Evolutionary conservation across 2,329 filamentous ascomycete species (phyloP).

Genomic region (Scytalidium sp.): DNA sequence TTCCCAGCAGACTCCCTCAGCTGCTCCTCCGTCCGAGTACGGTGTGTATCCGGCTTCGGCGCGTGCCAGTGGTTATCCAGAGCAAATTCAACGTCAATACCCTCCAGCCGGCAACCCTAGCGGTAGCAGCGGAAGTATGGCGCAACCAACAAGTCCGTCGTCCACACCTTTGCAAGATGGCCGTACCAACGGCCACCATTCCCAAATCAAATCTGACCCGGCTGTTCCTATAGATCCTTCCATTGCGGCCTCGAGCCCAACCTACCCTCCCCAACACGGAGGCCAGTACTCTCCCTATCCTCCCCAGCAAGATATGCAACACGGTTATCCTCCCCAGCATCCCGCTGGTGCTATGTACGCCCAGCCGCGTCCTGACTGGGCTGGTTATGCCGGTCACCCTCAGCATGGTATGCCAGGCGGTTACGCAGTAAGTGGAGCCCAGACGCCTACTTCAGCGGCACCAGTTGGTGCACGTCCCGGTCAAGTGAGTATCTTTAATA

Average conservation of each 20-base stretch:
- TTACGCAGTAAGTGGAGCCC: slow-evolving; percentile 28
- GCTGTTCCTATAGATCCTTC: slow-evolving; percentile 99
- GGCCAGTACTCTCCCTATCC: slow-evolving; percentile 85
- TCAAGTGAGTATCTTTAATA: slow-evolving; percentile 49
- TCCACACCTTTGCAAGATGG: slow-evolving; percentile 85
- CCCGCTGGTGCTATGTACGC: slow-evolving; percentile 59
- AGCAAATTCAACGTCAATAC: slow-evolving; percentile 84
- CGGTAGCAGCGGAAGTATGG: slow-evolving; percentile 84
- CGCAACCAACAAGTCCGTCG: slow-evolving; percentile 94
- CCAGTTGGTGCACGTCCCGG: slow-evolving; percentile 51
- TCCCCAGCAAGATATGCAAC: slow-evolving; percentile 80
- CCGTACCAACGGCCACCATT: slow-evolving; percentile 70
- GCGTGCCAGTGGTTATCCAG: slow-evolving; percentile 81
- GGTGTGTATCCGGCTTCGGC: slow-evolving; percentile 70
- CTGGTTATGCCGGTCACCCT: slow-evolving; percentile 55
- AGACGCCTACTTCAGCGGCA: slow-evolving; percentile 51
- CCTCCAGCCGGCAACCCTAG: slow-evolving; percentile 72
- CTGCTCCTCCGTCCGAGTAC: slow-evolving; percentile 89
- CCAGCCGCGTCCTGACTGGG: slow-evolving; percentile 74
- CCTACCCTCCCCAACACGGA: slow-evolving; percentile 68
- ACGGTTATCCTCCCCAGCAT: slow-evolving; percentile 62
- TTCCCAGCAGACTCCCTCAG: slow-evolving; percentile 76
- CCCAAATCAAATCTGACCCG: slow-evolving; percentile 87
- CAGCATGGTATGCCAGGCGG: slow-evolving; percentile 26
- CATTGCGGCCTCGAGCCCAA: slow-evolving; percentile 89